Evolutionary conservation across 2,329 filamentous ascomycete genomes (phyloP).

Genomic region (Aaosphaeria arxii): DNA sequence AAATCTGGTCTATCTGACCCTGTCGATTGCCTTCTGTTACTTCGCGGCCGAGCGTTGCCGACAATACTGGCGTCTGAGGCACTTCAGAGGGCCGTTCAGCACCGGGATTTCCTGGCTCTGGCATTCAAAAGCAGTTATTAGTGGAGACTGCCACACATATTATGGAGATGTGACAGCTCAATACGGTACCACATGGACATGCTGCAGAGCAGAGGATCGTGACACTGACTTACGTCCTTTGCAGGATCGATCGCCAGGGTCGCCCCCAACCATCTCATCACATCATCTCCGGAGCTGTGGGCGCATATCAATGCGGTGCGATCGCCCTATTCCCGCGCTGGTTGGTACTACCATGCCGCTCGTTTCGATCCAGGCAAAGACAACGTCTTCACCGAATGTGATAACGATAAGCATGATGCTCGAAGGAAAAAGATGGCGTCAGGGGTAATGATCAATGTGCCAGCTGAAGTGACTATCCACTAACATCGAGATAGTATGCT

Average conservation of each 20-base stretch:
- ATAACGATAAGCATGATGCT: conserved; percentile 47
- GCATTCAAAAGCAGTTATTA: conserved; percentile 28
- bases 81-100: conserved; percentile 27
- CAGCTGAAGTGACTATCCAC: neutral
- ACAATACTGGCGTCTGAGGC: conserved; percentile 27
- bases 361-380: conserved; percentile 54
- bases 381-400: conserved; percentile 53
- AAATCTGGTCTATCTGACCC: conserved; percentile 10
- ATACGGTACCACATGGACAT: conserved; percentile 21
- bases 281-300: conserved; percentile 48
- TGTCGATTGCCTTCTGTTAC: conserved; percentile 10
- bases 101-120: conserved; percentile 29
- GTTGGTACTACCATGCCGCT: conserved; percentile 41
- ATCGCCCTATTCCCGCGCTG: conserved; percentile 40
- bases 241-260: conserved; percentile 43
- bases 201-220: neutral
- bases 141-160: conserved; percentile 18
- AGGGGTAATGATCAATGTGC: conserved; percentile 34
- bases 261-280: conserved; percentile 50
- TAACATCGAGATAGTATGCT: conserved; percentile 43
- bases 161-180: conserved; percentile 29
- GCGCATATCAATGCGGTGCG: conserved; percentile 41
- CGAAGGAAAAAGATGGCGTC: conserved; percentile 49
- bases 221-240: neutral
- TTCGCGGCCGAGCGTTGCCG: conserved; percentile 14